Evolutionary conservation across 805 yeast species (phyloP), one percentile per base, ranked within the genome.

Genomic region (Metschnikowia santaceciliae): DNA sequence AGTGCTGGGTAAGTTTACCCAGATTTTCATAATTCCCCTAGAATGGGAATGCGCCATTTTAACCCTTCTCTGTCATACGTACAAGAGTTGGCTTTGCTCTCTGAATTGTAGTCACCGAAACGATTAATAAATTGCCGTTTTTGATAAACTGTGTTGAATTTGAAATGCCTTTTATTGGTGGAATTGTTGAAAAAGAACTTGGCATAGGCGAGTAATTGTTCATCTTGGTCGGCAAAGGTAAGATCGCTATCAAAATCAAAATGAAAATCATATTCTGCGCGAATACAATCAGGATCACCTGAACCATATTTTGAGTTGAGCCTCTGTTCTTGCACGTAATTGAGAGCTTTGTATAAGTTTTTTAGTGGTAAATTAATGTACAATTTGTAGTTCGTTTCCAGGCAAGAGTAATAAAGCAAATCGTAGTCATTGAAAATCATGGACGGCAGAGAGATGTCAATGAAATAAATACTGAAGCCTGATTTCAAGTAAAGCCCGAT

Each of bases 401-500:
- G 65, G 30, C 72, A 68, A 3, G 76, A 60, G 49, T 73, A 73
- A 54, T 65, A 73, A n/a, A 74, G 62, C n/a, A 74, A 55, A 46
- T 74, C 77, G 50, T 61, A 74, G 39, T 74, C 76, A 54, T 74
- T 74, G 57, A 71, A 71, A 20, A 74, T 58, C 43, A 67, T 46
- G 3, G 76, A 67, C 2, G 75, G 76, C 55, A 67, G 75, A 10
- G 74, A 64, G 6, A 74, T 61, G 52, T 78, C 81, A 37, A 78
- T 64, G 58, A 74, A 77, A 41, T 62, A 70, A 5, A 78, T 70
- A 34, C 74, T 63, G 51, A 81, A 74, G 2, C 84, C 82, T 0
- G 79, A 71, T 61, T 82, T 83, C 22, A 78, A 54, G 53, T 74
- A 77, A 22, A 77, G 61, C 0, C 86, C 86, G 3, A 77, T 71